phyloP scores from a whole-genome alignment of 331 rosid genomes.

The Acacia pycnantha region DNA sequence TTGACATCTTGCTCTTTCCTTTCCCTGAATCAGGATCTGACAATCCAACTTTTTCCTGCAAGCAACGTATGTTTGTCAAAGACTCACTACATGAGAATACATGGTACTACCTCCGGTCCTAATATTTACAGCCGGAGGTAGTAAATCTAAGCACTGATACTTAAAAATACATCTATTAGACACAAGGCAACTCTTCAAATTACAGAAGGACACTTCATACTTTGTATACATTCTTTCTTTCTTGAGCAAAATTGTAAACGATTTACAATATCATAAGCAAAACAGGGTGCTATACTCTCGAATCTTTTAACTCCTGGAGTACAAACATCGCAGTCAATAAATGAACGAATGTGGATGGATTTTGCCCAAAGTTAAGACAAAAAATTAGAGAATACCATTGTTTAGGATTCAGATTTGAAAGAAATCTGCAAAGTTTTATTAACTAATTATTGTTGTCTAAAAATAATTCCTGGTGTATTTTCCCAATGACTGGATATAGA shows the following conservation, averaged over 20 bases:
- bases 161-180: neutral
- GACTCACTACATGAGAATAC: slow-evolving; percentile 9
- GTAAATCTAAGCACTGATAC: neutral
- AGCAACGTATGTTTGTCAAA: slow-evolving; percentile 27
- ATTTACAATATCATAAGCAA: neutral
- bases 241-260: neutral
- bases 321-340: neutral
- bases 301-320: neutral
- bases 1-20: slow-evolving; percentile 95
- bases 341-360: neutral
- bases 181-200: neutral
- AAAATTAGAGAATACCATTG: neutral
- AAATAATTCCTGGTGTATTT: neutral
- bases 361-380: neutral
- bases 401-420: too few relatives aligned
- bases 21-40: slow-evolving; percentile 91
- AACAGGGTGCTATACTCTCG: neutral
- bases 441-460: neutral
- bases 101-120: neutral
- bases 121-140: too few relatives aligned
- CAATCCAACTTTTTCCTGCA: slow-evolving; percentile 84
- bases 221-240: neutral
- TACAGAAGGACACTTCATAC: neutral
- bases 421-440: neutral
- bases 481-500: slow-evolving; percentile 8